Evolutionary conservation across 768 basidiomycete species (phyloP), one percentile per base, ranked within the genome.

Genomic region (Pleurotus pulmonarius): DNA sequence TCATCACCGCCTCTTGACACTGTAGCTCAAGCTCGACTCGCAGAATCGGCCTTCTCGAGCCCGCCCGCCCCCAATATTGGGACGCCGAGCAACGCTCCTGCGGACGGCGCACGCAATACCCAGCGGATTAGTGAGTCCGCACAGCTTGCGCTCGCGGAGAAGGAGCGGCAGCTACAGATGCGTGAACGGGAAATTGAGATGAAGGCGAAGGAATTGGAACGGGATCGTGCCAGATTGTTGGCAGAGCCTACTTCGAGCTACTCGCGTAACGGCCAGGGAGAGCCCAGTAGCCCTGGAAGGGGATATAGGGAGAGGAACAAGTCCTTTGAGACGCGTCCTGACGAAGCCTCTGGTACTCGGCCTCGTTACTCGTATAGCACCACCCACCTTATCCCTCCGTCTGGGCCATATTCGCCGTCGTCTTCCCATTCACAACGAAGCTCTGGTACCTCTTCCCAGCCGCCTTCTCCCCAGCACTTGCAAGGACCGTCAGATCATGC

Each of bases 151-250:
- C 67, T 81, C 20, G 74, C 76, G 53, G 80, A 83, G 57, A 83
- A 79, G 58, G 85, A 87, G 57, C 72, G 75, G 45, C 74, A 77
- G 38, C 69, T 87, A 13, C 72, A 70, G 18, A 74, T 81, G 51
- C 73, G 80, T 34, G 84, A 87, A 63, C 75, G 73, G 9, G 83
- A 85, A 22, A 71, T 87, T 47, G 71, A 80, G 53, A 68, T 78
- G 60, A 77, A 78, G 7, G 68, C 79, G 7, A 77, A 77, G 20
- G 83, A 87, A 60, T 65, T 88, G 18, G 85, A 88, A 55, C 71
- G 72, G 49, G 84, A 88, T 52, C 77, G 81, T 11, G 70, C 75
- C 12, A 68, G 70, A 46, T 59, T 81, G 41, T 61, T 69, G 52
- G 75, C 70, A 43, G 64, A 74, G 16, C 75, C 74, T 11, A 69